Evolutionary conservation across 2,329 filamentous ascomycete species (phyloP).

Genomic region (Xylariales sp.): DNA sequence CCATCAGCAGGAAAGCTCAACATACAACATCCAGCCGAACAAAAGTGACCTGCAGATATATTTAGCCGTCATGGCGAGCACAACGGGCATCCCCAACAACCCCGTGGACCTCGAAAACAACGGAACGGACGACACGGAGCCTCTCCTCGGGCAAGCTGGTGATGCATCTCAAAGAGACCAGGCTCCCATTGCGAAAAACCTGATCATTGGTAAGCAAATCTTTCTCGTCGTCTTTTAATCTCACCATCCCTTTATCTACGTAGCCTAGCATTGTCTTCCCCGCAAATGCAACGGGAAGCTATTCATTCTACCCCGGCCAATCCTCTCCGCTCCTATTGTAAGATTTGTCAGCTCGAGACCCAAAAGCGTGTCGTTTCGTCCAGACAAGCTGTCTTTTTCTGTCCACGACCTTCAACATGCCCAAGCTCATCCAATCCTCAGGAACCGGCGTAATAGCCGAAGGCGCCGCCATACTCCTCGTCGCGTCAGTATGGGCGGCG

Average conservation of each 20-base stretch:
- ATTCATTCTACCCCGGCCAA: no score
- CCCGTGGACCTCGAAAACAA: slow-evolving; percentile 22
- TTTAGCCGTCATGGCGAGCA: slow-evolving; percentile 71
- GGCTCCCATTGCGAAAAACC: slow-evolving; percentile 62
- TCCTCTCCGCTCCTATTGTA: background rate
- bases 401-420: no score
- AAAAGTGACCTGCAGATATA: no score
- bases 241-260: background rate
- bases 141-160: slow-evolving; percentile 65
- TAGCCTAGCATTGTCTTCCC: no score
- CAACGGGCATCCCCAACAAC: slow-evolving; percentile 59
- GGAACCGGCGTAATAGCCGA: slow-evolving; percentile 81
- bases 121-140: slow-evolving; percentile 43
- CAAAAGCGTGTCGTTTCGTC: background rate
- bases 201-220: slow-evolving; percentile 61
- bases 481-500: slow-evolving; percentile 70
- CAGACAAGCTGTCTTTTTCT: background rate
- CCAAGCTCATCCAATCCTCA: slow-evolving; percentile 36
- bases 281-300: no score
- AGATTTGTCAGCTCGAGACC: background rate
- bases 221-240: background rate
- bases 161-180: slow-evolving; percentile 67
- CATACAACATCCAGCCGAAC: no score
- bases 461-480: slow-evolving; percentile 69
- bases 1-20: no score